Evolutionary conservation across 2,329 filamentous ascomycete genomes (phyloP).

Genomic region (Diaporthe helianthi): DNA sequence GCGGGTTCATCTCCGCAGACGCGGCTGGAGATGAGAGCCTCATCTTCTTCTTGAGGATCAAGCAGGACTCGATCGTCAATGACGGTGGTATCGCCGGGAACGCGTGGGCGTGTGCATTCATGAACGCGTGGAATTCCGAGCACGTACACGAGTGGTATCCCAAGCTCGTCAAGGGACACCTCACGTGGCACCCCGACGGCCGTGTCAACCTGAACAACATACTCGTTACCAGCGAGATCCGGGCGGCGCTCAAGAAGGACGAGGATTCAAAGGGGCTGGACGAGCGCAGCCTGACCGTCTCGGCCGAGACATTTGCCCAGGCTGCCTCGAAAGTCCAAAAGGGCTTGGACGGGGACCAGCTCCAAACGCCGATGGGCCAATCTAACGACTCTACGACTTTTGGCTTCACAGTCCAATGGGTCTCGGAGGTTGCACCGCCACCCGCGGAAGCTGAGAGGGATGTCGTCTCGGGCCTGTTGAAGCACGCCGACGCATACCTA

Average conservation of each 20-base stretch:
- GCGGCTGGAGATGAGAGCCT: slow-evolving; percentile 34
- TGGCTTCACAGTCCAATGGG: slow-evolving; percentile 43
- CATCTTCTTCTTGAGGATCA: slow-evolving; percentile 39
- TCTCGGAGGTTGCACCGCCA: slow-evolving; percentile 43
- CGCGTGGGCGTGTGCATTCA: slow-evolving; percentile 41
- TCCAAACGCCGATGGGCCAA: slow-evolving; percentile 32
- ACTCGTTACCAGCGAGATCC: slow-evolving; percentile 39
- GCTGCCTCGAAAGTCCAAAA: slow-evolving; percentile 9
- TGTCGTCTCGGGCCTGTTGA: slow-evolving; percentile 36
- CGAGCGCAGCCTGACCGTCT: background rate
- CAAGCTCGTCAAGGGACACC: slow-evolving; percentile 39
- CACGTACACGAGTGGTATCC: slow-evolving; percentile 40
- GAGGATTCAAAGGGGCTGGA: background rate
- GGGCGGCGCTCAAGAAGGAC: slow-evolving; percentile 30
- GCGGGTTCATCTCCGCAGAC: slow-evolving; percentile 38
- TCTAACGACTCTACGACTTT: slow-evolving; percentile 36
- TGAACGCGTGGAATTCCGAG: slow-evolving; percentile 47
- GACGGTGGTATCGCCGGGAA: background rate
- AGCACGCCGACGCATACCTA: slow-evolving; percentile 41
- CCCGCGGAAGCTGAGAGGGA: slow-evolving; percentile 32
- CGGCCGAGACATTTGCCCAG: background rate
- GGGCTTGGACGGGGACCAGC: slow-evolving; percentile 16
- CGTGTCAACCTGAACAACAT: slow-evolving; percentile 38
- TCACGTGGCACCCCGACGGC: slow-evolving; percentile 37
- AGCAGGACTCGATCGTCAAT: slow-evolving; percentile 40